Percentiles rank a stretch among this genome's conserved stretches.
Conservation (phyloP, 208 protist genomes). For the Acanthamoeba royreba region DNA sequence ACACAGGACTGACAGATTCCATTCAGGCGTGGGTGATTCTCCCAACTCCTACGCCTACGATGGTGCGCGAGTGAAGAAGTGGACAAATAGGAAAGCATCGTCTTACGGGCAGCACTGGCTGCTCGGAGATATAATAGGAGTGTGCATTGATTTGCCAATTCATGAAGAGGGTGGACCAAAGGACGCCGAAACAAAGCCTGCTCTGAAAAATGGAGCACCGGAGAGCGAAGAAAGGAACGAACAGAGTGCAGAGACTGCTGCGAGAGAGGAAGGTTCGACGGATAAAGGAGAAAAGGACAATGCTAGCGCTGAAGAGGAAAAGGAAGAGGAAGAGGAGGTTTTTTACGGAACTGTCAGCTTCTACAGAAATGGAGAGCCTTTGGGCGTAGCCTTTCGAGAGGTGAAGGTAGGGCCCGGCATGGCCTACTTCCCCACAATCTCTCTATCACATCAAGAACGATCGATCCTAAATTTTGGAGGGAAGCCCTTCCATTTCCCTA, state of each 20-base stretch:
- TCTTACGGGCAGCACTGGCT: slow-evolving; percentile 53
- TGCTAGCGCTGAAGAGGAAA: neutral
- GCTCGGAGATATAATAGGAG: slow-evolving; percentile 44
- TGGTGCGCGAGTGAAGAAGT: slow-evolving; percentile 56
- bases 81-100: slow-evolving; percentile 1
- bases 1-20: neutral
- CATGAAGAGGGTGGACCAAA: neutral
- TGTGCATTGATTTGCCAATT: slow-evolving; percentile 49
- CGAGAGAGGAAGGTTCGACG: neutral
- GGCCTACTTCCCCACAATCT: slow-evolving; percentile 57
- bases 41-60: slow-evolving; percentile 62
- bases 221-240: neutral
- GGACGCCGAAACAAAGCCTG: neutral
- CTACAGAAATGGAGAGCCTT: slow-evolving; percentile 11
- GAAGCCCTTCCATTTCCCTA: slow-evolving; percentile 21
- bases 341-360: slow-evolving; percentile 43
- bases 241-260: neutral
- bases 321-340: neutral
- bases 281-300: neutral
- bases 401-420: slow-evolving; percentile 1
- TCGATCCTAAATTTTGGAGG: slow-evolving; percentile 51
- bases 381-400: slow-evolving; percentile 34
- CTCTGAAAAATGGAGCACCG: neutral
- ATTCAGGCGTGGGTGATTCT: slow-evolving; percentile 38
- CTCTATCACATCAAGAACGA: slow-evolving; percentile 31